Conservation (phyloP, 2,329 filamentous ascomycete species). For the Leptographium wingfieldii region DNA sequence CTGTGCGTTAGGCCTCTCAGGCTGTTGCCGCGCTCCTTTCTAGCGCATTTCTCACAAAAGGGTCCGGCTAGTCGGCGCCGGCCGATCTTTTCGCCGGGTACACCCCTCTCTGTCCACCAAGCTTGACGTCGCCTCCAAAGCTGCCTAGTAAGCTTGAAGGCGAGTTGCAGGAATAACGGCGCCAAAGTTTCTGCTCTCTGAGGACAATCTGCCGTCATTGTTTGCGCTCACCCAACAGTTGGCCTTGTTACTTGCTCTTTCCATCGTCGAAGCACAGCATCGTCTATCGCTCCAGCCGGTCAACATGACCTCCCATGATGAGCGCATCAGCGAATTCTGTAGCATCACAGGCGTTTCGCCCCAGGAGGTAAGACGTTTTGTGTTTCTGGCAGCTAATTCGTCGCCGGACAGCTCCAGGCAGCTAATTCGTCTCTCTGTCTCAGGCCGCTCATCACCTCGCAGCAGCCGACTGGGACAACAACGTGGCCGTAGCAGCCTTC, state of each 20-base stretch:
- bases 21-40: slow-evolving; percentile 3
- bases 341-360: slow-evolving; percentile 9
- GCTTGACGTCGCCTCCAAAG: slow-evolving; percentile 10
- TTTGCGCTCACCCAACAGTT: not conserved
- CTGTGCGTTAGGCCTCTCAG: not conserved
- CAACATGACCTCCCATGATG: slow-evolving; percentile 10
- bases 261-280: not conserved
- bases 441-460: slow-evolving; percentile 57
- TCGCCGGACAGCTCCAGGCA: not conserved
- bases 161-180: not conserved
- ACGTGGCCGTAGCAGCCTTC: slow-evolving; percentile 48
- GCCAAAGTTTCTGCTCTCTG: not conserved
- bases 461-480: slow-evolving; percentile 53
- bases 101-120: not conserved
- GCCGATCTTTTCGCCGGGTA: slow-evolving; percentile 5
- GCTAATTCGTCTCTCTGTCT: not conserved
- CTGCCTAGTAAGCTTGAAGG: slow-evolving; percentile 4
- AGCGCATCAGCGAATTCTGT: slow-evolving; percentile 11
- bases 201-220: not conserved
- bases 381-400: not conserved
- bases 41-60: not conserved
- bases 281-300: not conserved
- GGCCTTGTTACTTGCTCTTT: not conserved
- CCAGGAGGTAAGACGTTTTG: slow-evolving; percentile 1
- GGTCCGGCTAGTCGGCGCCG: not conserved